A percentile compares a stretch with the other conserved stretches of the same genome.
These are phyloP conservation scores for Phalaenopsis hybrid DNA, from an alignment of 116 monocot species.

Conservation along the genomic window DNA sequence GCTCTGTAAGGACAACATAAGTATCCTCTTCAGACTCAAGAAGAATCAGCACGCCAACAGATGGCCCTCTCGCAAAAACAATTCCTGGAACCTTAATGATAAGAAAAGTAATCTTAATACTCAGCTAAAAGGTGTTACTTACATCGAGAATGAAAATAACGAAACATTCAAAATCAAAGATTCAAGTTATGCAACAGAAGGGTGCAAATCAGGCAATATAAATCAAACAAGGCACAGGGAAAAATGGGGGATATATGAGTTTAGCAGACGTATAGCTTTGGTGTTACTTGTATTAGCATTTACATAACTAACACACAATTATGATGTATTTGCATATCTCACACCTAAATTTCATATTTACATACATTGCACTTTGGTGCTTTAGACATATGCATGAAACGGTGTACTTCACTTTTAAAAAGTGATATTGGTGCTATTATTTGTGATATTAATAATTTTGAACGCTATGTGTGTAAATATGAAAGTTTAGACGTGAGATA, in stretches of 20 bases:
- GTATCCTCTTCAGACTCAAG: constrained; percentile 52
- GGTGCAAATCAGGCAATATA: background rate
- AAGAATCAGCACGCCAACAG: constrained; percentile 86
- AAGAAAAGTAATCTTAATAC: background rate
- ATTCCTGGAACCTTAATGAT: constrained; percentile 82
- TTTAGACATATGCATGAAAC: no score
- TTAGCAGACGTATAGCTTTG: background rate
- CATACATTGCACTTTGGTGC: no score
- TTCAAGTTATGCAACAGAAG: background rate
- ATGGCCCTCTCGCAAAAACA: constrained; percentile 85
- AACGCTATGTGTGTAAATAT: no score
- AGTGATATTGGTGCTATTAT: no score
- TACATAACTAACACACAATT: no score
- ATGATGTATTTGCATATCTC: no score
- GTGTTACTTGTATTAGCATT: background rate
- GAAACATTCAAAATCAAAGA: background rate
- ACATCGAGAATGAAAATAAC: background rate
- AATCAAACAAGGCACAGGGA: no score
- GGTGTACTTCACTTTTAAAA: no score
- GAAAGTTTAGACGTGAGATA: no score
- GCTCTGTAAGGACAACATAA: constrained; percentile 88
- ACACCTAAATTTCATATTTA: no score
- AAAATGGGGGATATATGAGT: background rate
- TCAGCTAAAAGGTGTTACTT: background rate
- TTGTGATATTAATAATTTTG: no score